Evolutionary conservation across 257 asterid genomes (phyloP).

Genomic region (Solanum paucissectum): DNA sequence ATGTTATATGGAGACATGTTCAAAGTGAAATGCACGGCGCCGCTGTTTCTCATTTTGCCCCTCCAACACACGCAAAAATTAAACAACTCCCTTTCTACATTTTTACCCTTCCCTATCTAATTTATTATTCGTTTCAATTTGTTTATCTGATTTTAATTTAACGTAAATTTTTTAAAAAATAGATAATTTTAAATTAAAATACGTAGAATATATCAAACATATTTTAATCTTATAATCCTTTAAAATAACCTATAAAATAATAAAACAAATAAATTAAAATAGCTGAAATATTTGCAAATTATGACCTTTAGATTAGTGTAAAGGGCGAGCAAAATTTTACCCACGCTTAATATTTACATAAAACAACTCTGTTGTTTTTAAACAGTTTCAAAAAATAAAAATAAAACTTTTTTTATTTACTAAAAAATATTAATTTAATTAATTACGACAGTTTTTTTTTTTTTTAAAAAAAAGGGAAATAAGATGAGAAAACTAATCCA

Average conservation of each 20-base stretch:
- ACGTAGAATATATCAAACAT: no score
- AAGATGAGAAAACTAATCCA: background rate
- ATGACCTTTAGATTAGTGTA: background rate
- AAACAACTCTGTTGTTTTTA: no score
- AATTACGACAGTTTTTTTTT: no score
- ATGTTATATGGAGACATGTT: conserved; percentile 9
- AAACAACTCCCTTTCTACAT: background rate
- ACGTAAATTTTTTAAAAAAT: no score
- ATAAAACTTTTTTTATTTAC: no score
- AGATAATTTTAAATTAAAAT: no score
- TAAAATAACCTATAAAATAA: no score
- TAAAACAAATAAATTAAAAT: no score
- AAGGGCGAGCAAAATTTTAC: background rate
- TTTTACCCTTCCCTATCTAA: no score
- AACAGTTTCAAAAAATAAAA: background rate
- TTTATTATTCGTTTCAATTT: background rate
- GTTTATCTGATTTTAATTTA: background rate
- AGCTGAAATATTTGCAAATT: no score
- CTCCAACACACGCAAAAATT: background rate
- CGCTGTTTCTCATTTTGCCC: background rate
- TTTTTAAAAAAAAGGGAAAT: background rate
- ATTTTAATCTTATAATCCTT: no score
- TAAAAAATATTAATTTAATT: no score
- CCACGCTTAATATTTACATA: background rate
- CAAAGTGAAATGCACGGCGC: background rate